Evolutionary conservation across 768 basidiomycete genomes (phyloP).

Genomic region (Termitomyces sp.): DNA sequence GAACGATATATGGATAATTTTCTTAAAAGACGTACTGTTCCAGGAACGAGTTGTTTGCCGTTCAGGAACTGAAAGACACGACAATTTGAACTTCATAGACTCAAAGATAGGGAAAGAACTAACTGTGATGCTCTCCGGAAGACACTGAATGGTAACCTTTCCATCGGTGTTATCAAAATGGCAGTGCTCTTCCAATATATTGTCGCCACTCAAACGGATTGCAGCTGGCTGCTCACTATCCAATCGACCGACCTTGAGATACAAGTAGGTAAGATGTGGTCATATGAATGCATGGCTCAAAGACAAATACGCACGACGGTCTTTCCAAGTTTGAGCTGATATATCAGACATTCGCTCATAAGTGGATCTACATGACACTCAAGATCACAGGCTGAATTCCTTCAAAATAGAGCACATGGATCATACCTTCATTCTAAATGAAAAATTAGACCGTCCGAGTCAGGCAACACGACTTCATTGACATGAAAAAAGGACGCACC

Average conservation of each 20-base stretch:
- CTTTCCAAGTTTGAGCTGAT: conserved; percentile 28
- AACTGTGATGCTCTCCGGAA: conserved; percentile 81
- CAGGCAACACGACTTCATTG: conserved; percentile 8
- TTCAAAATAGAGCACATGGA: conserved; percentile 3
- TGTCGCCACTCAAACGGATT: conserved; percentile 89
- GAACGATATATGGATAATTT: neutral
- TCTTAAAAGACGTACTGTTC: conserved; percentile 47
- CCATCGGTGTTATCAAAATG: conserved; percentile 83
- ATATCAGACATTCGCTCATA: conserved; percentile 93
- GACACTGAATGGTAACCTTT: conserved; percentile 74
- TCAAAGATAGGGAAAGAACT: conserved; percentile 19
- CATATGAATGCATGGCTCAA: neutral
- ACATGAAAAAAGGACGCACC: conserved; percentile 41
- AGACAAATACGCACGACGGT: conserved; percentile 17
- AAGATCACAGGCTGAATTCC: conserved; percentile 8
- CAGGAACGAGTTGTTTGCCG: conserved; percentile 78
- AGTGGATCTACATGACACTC: conserved; percentile 61
- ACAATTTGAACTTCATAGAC: neutral
- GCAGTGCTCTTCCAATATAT: conserved; percentile 91
- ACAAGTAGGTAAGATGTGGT: neutral
- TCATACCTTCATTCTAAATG: conserved; percentile 63
- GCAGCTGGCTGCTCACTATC: conserved; percentile 78
- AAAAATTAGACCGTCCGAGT: conserved; percentile 10
- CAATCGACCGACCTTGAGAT: conserved; percentile 70
- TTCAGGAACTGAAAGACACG: conserved; percentile 70